Evolutionary conservation across 495 filamentous ascomycete genomes (phyloP).

Genomic region (Penicillium maclennaniae): DNA sequence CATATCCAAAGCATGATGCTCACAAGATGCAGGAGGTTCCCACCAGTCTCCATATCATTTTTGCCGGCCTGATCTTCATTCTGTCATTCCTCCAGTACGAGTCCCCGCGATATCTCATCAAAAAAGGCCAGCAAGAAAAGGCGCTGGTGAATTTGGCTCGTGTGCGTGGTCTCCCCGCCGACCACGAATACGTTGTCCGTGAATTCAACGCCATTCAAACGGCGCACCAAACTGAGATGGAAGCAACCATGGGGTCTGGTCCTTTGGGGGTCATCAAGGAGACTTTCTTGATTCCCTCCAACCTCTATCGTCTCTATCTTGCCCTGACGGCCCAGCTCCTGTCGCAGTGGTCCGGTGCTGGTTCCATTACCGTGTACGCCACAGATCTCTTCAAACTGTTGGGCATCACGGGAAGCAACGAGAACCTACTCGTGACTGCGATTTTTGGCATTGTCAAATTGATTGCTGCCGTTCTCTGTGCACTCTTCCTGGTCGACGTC

Average conservation of each 20-base stretch:
- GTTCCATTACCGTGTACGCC: constrained; percentile 64
- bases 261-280: constrained; percentile 56
- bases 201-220: constrained; percentile 62
- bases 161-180: constrained; percentile 38
- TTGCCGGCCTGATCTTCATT: constrained; percentile 62
- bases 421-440: constrained; percentile 62
- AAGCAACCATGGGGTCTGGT: constrained; percentile 55
- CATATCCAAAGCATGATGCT: constrained; percentile 7
- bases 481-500: constrained; percentile 69
- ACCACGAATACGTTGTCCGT: constrained; percentile 45
- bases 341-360: constrained; percentile 67
- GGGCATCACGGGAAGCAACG: constrained; percentile 57
- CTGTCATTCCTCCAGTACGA: constrained; percentile 63
- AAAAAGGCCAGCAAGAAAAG: constrained; percentile 50
- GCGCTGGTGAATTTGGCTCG: constrained; percentile 43
- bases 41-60: constrained; percentile 68
- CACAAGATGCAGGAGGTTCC: constrained; percentile 52
- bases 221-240: constrained; percentile 66
- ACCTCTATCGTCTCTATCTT: constrained; percentile 62
- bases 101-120: constrained; percentile 61
- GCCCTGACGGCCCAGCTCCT: constrained; percentile 57
- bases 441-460: constrained; percentile 72
- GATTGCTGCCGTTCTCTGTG: constrained; percentile 57
- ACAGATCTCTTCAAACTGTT: constrained; percentile 63
- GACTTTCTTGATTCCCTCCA: constrained; percentile 54